Evolutionary conservation across 768 basidiomycete species (phyloP), one percentile per base, ranked within the genome.

Genomic region (Myochromella boudieri): DNA sequence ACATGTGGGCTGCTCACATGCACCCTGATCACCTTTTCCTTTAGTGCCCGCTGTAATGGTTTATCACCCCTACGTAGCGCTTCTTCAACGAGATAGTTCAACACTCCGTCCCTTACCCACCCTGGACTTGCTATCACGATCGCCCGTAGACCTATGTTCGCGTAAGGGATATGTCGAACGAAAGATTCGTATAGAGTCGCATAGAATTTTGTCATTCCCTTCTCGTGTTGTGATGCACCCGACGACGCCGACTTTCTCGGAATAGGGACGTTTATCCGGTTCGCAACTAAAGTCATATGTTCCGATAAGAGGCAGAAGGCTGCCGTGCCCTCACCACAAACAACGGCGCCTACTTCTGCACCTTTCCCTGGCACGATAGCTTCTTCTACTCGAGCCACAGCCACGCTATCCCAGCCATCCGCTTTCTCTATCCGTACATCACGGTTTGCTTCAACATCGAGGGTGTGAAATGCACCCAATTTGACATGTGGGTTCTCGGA

Each of bases 71-170:
- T 83, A 47, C 75, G 77, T 5, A 75, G 75, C 0, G 97, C 92
- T 67, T 98, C 92, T 11, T 78, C 74, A 53, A 92, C 71, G 63
- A 98, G 80, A 64, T 84, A 87, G 47, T 91, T 87, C 60, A 83
- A 84, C 6, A 97, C 88, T 0, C 86, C 73, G 56, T 99, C 97
- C 59, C 88, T 79, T 6, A 94, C 86, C 85, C 97, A 99, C 0
- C 97, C 97, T 6, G 97, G 97, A 55, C 91, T 94, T 4, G 97
- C 97, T 59, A 99, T 87, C 37, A 99, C 91, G 58, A 99, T 91
- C 2, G 89, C 95, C 34, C 86, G 86, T 33, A 98, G 72, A 25
- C 77, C 74, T 1, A 74, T 76, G 51, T 77, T 82, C 17, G 78
- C 70, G 57, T 84, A 97, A 3, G 97, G 95, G 53, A 99, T 88